Conservation (phyloP, 2,329 filamentous ascomycete genomes). For the Xylaria sp. region DNA sequence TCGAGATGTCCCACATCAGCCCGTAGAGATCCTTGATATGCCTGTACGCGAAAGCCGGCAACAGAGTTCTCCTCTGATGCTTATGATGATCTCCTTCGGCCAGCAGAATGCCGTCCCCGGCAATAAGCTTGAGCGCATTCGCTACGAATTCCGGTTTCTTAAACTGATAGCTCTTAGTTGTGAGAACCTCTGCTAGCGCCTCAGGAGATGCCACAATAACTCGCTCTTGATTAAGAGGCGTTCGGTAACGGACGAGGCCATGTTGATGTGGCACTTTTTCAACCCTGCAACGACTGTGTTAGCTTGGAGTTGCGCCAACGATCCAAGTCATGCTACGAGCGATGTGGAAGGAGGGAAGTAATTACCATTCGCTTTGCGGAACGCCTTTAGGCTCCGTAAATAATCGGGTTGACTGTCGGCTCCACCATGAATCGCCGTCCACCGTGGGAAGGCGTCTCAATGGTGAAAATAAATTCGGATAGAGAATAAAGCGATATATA, state of each 20-base stretch:
- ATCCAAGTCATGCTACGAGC: background rate
- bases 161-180: constrained; percentile 36
- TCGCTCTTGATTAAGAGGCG: constrained; percentile 27
- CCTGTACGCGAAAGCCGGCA: constrained; percentile 38
- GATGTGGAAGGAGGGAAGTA: background rate
- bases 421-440: constrained; percentile 37
- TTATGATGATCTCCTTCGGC: constrained; percentile 39
- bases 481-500: constrained; percentile 29
- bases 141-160: constrained; percentile 31
- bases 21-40: constrained; percentile 38
- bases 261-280: constrained; percentile 23
- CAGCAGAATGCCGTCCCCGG: constrained; percentile 33
- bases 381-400: constrained; percentile 27
- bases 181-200: constrained; percentile 35
- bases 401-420: constrained; percentile 31
- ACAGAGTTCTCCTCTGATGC: constrained; percentile 34
- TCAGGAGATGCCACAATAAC: constrained; percentile 30
- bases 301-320: background rate
- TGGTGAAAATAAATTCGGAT: constrained; percentile 38
- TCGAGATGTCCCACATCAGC: constrained; percentile 38
- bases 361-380: constrained; percentile 35
- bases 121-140: constrained; percentile 30
- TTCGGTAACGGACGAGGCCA: constrained; percentile 36
- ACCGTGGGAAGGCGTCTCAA: constrained; percentile 37
- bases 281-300: constrained; percentile 27